Conservation (phyloP, 169 alveolate species). For the Cyclospora cayetanensis region DNA sequence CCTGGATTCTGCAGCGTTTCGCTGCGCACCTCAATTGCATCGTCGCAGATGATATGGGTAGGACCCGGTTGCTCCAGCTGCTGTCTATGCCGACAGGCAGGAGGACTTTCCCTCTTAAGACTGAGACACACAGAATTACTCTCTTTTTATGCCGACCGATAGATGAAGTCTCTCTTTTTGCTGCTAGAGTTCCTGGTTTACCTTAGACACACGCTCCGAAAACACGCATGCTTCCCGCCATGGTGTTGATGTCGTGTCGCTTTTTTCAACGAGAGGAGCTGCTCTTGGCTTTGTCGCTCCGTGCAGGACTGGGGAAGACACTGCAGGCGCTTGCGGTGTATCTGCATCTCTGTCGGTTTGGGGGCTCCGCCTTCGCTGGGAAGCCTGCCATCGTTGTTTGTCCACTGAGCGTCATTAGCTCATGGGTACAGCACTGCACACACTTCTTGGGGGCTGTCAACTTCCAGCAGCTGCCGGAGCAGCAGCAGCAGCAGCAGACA, state of each 20-base stretch:
- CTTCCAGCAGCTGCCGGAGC: not conserved
- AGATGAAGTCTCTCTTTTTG: not conserved
- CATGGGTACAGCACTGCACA: not conserved
- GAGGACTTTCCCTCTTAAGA: too few species aligned
- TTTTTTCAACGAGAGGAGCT: too few species aligned
- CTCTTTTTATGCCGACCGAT: not conserved
- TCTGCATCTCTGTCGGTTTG: not conserved
- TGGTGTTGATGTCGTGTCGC: not conserved
- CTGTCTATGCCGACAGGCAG: too few species aligned
- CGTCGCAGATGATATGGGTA: constrained; percentile 68
- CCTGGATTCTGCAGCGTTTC: constrained; percentile 26
- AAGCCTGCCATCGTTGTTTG: constrained; percentile 2
- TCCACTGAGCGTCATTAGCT: constrained; percentile 23
- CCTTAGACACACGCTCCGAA: not conserved
- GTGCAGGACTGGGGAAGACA: constrained; percentile 45
- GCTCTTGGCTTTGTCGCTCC: not conserved
- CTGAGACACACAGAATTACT: not conserved
- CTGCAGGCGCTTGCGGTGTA: constrained; percentile 55
- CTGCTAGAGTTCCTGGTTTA: not conserved
- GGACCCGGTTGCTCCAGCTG: not conserved
- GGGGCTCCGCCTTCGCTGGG: not conserved
- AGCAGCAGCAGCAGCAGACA: not conserved
- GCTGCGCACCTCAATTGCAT: not conserved
- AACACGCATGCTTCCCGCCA: too few species aligned
- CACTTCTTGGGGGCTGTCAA: not conserved